Base-by-base conservation (phyloP, 2,329 filamentous ascomycete species). In the Diplodia mutila region DNA sequence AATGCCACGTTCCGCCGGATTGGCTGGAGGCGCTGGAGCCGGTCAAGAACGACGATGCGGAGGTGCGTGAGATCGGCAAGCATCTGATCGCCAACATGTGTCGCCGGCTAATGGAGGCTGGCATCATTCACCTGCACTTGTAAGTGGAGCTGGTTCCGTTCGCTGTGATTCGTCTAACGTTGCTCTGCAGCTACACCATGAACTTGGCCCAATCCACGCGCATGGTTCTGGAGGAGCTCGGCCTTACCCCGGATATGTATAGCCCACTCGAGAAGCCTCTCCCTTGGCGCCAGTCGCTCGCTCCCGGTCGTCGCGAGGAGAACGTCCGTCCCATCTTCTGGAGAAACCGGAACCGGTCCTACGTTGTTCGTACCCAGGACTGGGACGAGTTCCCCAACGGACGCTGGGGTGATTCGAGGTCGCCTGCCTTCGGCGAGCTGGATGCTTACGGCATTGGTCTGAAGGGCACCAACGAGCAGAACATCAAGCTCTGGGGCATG, bases 321-420 rank as follows among this genome's bases (percentile, higher is more conserved):
- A 97, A 97, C 75, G 95, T 99, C 52, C 92, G 95, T 65, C 95
- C 95, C 39, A 97, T 99, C 72, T 99, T 99, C 86, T 99, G 95
- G 95, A 90, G 94, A 73, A 97, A 98, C 81, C 89, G 95, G 68
- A 95, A 97, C 81, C 93, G 95, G 76, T 97, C 94, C 4, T 99
- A 99, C 75, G 90, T 99, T 66, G 89, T 93, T 67, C 92, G 95
- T 66, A 99, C 95, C 0, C 94, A 97, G 77, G 94, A 97, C 73
- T 99, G 95, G 95, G 95, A 99, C 75, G 95, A 99, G 79, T 99
- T 97, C 74, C 95, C 95, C 67, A 99, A 99, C 84, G 95, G 95
- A 55, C 91, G 95, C 79, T 99, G 95, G 95, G 96, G 95, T 80
- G 95, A 99, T 80, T 94, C 94, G 64, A 88, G 95, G 71, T 98